A percentile compares a stretch with the other conserved stretches of the same genome.
Conservation (phyloP, 306 rosid genomes). For the Dryas drummondii region DNA sequence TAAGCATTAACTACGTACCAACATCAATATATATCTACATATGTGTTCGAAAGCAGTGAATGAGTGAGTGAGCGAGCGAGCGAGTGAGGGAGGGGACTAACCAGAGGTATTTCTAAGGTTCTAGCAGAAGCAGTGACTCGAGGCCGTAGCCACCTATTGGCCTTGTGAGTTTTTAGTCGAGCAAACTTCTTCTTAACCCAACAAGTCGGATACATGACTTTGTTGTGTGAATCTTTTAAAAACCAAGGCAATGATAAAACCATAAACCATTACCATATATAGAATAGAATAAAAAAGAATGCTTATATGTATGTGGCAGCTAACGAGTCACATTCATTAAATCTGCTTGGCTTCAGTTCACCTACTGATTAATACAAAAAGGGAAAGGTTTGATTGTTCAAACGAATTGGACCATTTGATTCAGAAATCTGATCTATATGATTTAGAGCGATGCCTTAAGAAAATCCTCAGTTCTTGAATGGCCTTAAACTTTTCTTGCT, state of each 20-base stretch:
- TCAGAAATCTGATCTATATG: background rate
- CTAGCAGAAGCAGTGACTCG: background rate
- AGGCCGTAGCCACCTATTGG: background rate
- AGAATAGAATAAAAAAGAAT: background rate
- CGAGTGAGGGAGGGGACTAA: background rate
- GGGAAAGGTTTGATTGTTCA: background rate
- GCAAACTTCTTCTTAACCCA: constrained; percentile 23
- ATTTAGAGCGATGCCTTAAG: no score
- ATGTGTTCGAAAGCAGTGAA: background rate
- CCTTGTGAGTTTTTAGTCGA: background rate
- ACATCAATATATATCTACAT: no score
- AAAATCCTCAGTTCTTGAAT: background rate
- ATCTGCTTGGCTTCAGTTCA: background rate
- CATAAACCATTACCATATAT: background rate
- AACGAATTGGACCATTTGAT: background rate
- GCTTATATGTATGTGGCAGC: background rate
- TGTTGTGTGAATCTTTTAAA: background rate
- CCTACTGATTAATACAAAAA: background rate
- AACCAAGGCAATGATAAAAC: background rate
- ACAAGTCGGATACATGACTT: constrained; percentile 15
- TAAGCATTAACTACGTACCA: background rate
- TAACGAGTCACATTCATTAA: background rate
- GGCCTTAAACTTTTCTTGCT: background rate
- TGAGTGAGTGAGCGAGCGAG: background rate
- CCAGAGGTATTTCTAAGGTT: constrained; percentile 14